A percentile compares a stretch with the other conserved stretches of the same genome.
Conservation (phyloP, 495 filamentous ascomycete species). For the Patellaria atrata region DNA sequence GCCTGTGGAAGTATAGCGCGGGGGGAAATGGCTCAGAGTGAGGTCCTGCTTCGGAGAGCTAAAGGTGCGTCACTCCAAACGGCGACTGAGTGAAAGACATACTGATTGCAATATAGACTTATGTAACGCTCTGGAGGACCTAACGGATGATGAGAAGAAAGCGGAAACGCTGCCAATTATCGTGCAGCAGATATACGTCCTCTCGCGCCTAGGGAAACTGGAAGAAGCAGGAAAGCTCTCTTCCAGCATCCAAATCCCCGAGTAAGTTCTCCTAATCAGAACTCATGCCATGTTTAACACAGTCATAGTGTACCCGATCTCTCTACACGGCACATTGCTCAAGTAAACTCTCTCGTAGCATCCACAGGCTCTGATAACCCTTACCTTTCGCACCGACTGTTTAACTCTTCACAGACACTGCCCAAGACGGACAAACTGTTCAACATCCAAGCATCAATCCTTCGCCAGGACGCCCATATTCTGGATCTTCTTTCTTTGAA, state of each 20-base stretch:
- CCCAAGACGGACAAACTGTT: conserved; percentile 60
- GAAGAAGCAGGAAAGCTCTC: conserved; percentile 58
- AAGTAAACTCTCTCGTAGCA: conserved; percentile 59
- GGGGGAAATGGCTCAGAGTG: conserved; percentile 58
- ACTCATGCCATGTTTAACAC: conserved; percentile 18
- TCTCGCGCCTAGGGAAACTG: conserved; percentile 53
- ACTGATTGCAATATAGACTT: conserved; percentile 39
- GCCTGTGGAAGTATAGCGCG: conserved; percentile 75
- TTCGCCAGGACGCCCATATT: conserved; percentile 54
- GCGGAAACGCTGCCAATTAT: conserved; percentile 73
- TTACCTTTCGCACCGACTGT: conserved; percentile 55
- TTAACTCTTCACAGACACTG: conserved; percentile 42
- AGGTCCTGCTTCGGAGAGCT: conserved; percentile 68
- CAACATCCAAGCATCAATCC: conserved; percentile 52
- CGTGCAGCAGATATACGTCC: conserved; percentile 74
- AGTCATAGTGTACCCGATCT: conserved; percentile 54
- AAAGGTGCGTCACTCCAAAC: conserved; percentile 39
- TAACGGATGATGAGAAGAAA: conserved; percentile 68
- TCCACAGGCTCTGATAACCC: conserved; percentile 51
- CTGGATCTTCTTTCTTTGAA: conserved; percentile 70
- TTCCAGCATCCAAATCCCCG: conserved; percentile 44
- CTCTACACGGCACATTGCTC: conserved; percentile 61
- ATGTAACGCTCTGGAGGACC: conserved; percentile 69
- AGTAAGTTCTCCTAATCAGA: conserved; percentile 33
- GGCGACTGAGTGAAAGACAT: not conserved